Evolutionary conservation across 2,329 filamentous ascomycete genomes (phyloP).

Genomic region (Exophiala mesophila): DNA sequence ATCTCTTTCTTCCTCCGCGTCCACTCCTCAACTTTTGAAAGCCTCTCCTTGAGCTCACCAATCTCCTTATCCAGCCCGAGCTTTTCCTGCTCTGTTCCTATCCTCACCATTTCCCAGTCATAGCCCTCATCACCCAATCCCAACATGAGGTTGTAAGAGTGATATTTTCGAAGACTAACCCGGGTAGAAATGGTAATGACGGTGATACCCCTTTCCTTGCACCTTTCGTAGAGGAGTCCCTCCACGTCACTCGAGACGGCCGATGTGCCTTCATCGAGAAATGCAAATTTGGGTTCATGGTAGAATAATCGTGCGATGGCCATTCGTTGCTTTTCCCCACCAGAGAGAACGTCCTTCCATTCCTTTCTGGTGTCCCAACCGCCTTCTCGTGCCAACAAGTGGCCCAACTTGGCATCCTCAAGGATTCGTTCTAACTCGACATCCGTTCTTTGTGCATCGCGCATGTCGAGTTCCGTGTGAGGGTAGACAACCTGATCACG

Average conservation of each 20-base stretch:
- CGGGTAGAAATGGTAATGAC: constrained; percentile 94
- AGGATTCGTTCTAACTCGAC: constrained; percentile 71
- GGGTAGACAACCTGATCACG: constrained; percentile 98
- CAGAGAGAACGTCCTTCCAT: constrained; percentile 97
- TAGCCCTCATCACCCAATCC: constrained; percentile 75
- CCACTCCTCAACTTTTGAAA: constrained; percentile 80
- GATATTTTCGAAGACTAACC: constrained; percentile 90
- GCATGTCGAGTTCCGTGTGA: constrained; percentile 92
- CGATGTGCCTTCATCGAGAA: constrained; percentile 92
- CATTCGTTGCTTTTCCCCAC: constrained; percentile 95
- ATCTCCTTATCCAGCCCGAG: constrained; percentile 88
- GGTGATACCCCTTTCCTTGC: constrained; percentile 90
- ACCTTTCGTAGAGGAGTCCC: constrained; percentile 84
- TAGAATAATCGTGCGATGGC: constrained; percentile 86
- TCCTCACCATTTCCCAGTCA: constrained; percentile 87
- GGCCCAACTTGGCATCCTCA: constrained; percentile 78
- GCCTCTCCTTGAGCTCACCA: constrained; percentile 71
- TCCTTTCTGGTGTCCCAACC: constrained; percentile 96
- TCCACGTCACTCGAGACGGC: constrained; percentile 94
- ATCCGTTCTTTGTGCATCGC: constrained; percentile 70
- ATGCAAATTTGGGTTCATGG: constrained; percentile 89
- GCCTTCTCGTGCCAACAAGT: constrained; percentile 85
- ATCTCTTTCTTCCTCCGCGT: constrained; percentile 73
- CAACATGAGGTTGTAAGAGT: constrained; percentile 83
- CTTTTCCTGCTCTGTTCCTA: constrained; percentile 90